Conservation (phyloP, 1,139 yeast genomes). For the Meyerozyma athensensis region DNA sequence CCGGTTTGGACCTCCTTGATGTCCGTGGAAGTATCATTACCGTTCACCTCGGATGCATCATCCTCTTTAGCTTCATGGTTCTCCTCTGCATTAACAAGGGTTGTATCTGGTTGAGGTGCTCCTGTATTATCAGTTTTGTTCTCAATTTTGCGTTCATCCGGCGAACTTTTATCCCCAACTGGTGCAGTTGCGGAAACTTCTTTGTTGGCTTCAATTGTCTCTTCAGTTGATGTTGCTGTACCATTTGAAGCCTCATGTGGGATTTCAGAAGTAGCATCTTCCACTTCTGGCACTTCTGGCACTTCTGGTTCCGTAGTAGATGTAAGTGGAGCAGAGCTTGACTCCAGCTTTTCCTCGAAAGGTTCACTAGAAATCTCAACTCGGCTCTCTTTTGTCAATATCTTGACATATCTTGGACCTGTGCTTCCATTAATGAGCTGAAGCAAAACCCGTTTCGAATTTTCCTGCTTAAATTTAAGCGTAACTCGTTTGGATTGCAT, state of each 20-base stretch:
- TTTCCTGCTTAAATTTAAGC: not conserved
- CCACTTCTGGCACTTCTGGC: not conserved
- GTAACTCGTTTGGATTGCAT: constrained; percentile 6
- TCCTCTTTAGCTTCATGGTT: constrained; percentile 4
- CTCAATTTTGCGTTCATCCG: not conserved
- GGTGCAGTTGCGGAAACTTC: not conserved
- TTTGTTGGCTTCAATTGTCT: not conserved
- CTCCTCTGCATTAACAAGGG: constrained; percentile 3
- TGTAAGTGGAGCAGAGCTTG: constrained; percentile 1
- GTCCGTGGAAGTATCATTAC: constrained; percentile 1
- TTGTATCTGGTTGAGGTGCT: too few species aligned
- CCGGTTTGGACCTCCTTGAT: not conserved
- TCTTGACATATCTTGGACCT: constrained; percentile 23
- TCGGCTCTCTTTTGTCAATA: constrained; percentile 20
- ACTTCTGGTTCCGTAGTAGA: not conserved
- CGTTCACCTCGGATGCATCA: too few species aligned
- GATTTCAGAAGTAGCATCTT: not conserved
- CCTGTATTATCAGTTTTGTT: not conserved
- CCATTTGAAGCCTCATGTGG: too few species aligned
- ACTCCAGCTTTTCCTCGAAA: too few species aligned
- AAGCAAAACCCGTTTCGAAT: not conserved
- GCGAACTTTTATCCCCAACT: not conserved
- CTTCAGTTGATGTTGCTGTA: too few species aligned
- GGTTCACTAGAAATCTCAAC: constrained; percentile 18
- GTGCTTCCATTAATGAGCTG: not conserved